Evolutionary conservation across 352 stramenopile genomes (phyloP).

Genomic region (Phytophthora kernoviae): DNA sequence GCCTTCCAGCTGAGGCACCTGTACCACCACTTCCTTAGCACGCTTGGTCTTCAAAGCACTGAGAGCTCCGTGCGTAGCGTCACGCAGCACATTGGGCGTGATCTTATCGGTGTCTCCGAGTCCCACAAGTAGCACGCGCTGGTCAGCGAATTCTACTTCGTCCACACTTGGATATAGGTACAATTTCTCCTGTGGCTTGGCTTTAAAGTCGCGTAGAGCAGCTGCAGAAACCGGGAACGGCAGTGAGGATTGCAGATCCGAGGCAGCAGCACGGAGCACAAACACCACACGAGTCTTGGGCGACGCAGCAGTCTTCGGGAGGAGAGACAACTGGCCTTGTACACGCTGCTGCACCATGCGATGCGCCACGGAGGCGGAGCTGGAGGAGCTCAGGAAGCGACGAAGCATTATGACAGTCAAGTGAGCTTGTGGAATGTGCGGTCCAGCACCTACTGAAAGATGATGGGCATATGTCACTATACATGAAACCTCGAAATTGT

Average conservation of each 20-base stretch:
- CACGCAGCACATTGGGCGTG: constrained; percentile 62
- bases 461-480: too few relatives aligned
- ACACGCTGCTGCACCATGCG: constrained; percentile 73
- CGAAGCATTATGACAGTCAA: constrained; percentile 28
- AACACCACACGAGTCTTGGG: constrained; percentile 66
- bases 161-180: constrained; percentile 71
- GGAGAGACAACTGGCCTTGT: constrained; percentile 50
- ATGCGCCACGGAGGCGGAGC: constrained; percentile 34
- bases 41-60: constrained; percentile 55
- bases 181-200: constrained; percentile 66
- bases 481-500: neutral
- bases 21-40: constrained; percentile 53
- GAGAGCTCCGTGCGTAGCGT: constrained; percentile 71
- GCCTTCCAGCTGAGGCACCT: constrained; percentile 47
- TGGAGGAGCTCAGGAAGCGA: constrained; percentile 50
- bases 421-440: neutral
- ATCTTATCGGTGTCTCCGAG: constrained; percentile 73
- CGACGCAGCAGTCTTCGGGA: constrained; percentile 11
- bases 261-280: constrained; percentile 28
- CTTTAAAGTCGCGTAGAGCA: constrained; percentile 71
- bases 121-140: constrained; percentile 77
- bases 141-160: constrained; percentile 32
- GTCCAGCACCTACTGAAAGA: too few relatives aligned
- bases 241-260: constrained; percentile 43
- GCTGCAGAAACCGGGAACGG: constrained; percentile 70